Evolutionary conservation across 305 asterid genomes (phyloP), one percentile per base, ranked within the genome.

Genomic region (Solanum hybrid): DNA sequence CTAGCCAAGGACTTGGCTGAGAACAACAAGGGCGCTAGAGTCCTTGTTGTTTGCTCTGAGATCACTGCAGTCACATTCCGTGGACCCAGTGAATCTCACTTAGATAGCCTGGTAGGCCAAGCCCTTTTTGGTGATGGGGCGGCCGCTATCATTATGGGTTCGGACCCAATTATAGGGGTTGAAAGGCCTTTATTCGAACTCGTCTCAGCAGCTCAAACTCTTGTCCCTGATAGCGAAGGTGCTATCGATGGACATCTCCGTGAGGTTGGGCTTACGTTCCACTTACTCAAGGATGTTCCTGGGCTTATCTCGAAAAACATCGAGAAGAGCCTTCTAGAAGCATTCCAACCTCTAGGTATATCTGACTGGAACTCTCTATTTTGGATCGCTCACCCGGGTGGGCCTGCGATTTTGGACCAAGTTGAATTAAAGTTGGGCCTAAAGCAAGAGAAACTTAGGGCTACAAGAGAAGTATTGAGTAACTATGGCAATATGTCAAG

Each of bases 401-500:
- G 98, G 38, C 96, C 95, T 5, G 98, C 95, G 16, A 95, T 95
- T 4, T 86, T 95, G 27, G 96, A 95, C 27, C 94, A 92, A 90
- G 95, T 95, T 10, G 96, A 95, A 89, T 66, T 32, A 11, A 94
- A 94, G 77, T 40, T 95, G 20, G 93, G 31, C 8, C 91, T 95
- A 1, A 84, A 90, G 88, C 95, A 95, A 3, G 95, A 93, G 81
- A 94, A 94, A 75, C 87, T 95, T 1, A 72, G 89, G 79, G 89
- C 96, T n/a, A 94, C 96, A 3, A 79, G 96, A 69, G 94, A 93
- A 11, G 96, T 94, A 79, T 64, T 94, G 69, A 91, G 95, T 29
- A 95, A 95, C 88, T 94, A 94, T 81, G 96, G 98, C 13, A 95
- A 95, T 77, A 95, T 95, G 98, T 94, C 96, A 88, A 95, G 98